Percentiles rank a stretch among this genome's conserved stretches.
These are phyloP conservation scores for Pyrenochaeta sp. DNA, from an alignment of 2,329 filamentous ascomycete genomes.

Conservation along the genomic window DNA sequence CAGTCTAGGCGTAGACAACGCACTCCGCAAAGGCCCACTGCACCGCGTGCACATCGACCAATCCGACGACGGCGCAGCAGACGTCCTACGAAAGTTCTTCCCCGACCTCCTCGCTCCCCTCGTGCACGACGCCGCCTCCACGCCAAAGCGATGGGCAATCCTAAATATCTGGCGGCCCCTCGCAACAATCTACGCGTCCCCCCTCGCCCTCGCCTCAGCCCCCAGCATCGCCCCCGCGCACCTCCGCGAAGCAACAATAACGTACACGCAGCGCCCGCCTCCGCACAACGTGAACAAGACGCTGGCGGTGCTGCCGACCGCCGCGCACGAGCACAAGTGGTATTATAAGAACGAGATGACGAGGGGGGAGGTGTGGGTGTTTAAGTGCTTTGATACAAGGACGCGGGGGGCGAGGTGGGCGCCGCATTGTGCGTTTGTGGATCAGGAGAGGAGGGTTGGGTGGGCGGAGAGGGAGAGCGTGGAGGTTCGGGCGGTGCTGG, in stretches of 20 bases:
- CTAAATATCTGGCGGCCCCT: slow-evolving; percentile 42
- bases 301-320: not conserved
- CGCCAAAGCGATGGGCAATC: slow-evolving; percentile 28
- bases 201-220: slow-evolving; percentile 33
- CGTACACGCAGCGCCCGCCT: slow-evolving; percentile 11
- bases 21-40: slow-evolving; percentile 50
- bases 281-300: slow-evolving; percentile 11
- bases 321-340: slow-evolving; percentile 27
- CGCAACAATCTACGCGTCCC: slow-evolving; percentile 27
- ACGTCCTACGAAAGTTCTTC: slow-evolving; percentile 39
- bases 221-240: slow-evolving; percentile 24
- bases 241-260: not conserved
- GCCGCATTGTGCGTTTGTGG: slow-evolving; percentile 34
- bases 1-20: slow-evolving; percentile 28
- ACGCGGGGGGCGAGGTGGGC: slow-evolving; percentile 24
- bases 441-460: slow-evolving; percentile 17
- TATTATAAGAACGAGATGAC: slow-evolving; percentile 35
- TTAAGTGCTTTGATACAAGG: slow-evolving; percentile 36
- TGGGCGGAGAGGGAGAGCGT: slow-evolving; percentile 32
- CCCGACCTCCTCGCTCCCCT: slow-evolving; percentile 16
- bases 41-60: slow-evolving; percentile 64
- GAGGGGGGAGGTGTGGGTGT: slow-evolving; percentile 30
- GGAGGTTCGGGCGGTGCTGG: slow-evolving; percentile 29
- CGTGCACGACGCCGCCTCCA: slow-evolving; percentile 4
- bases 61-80: slow-evolving; percentile 31